A percentile compares a stretch with the other conserved stretches of the same genome.
Evolutionary conservation across 805 yeast species (phyloP).

Genomic region (Metschnikowia rubicola): DNA sequence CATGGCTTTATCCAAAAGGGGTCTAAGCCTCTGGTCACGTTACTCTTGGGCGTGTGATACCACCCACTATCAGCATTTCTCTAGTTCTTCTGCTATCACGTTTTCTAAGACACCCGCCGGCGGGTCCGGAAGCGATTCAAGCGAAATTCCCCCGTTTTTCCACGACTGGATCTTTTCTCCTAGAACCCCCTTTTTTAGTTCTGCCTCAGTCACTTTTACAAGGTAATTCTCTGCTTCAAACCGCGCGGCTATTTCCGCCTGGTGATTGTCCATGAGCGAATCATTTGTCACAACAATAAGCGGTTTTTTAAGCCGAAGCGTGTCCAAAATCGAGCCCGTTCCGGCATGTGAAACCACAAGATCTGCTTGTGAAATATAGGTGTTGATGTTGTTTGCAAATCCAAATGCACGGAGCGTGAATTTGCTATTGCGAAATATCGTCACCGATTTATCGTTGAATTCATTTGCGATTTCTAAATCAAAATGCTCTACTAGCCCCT

Average conservation of each 20-base stretch:
- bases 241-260: constrained; percentile 16
- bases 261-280: constrained; percentile 44
- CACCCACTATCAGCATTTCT: neutral
- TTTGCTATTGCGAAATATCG: constrained; percentile 4
- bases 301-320: constrained; percentile 52
- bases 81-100: constrained; percentile 10
- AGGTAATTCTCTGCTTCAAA: constrained; percentile 13
- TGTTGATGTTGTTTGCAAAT: constrained; percentile 23
- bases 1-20: too few relatives aligned
- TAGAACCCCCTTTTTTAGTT: constrained; percentile 9
- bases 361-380: constrained; percentile 44
- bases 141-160: constrained; percentile 6
- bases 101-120: constrained; percentile 9
- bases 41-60: neutral
- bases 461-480: constrained; percentile 13
- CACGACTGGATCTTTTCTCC: constrained; percentile 5
- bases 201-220: constrained; percentile 3
- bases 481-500: constrained; percentile 10
- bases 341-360: constrained; percentile 85
- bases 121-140: constrained; percentile 10
- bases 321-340: constrained; percentile 87
- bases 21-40: too few relatives aligned
- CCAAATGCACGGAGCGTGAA: constrained; percentile 26
- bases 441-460: constrained; percentile 17
- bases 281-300: constrained; percentile 71